Evolutionary conservation across 2,329 filamentous ascomycete genomes (phyloP).

Genomic region (Arthrobotrys sinensis): DNA sequence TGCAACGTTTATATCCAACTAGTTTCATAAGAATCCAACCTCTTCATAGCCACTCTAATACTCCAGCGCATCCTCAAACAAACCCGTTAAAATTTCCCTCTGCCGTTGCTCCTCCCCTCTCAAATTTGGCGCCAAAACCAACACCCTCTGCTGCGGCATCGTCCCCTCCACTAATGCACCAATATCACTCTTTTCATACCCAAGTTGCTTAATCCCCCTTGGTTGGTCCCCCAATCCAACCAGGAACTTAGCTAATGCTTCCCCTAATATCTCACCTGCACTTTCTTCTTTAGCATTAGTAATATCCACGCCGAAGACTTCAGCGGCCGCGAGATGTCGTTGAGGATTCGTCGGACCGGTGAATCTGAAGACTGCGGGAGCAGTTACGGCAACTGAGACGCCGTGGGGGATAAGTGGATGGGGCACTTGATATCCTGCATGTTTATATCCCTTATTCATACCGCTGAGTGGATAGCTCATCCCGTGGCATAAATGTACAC

Average conservation of each 20-base stretch:
- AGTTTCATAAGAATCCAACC: not conserved
- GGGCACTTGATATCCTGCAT: conserved; percentile 85
- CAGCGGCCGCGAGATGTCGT: conserved; percentile 88
- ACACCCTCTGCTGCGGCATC: conserved; percentile 88
- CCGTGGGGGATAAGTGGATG: conserved; percentile 92
- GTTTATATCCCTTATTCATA: conserved; percentile 87
- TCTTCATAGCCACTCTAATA: conserved; percentile 67
- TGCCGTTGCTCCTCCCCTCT: conserved; percentile 79
- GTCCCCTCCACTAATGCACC: conserved; percentile 93
- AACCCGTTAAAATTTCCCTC: conserved; percentile 77
- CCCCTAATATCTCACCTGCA: conserved; percentile 87
- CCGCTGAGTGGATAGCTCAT: conserved; percentile 99
- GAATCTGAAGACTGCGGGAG: conserved; percentile 93
- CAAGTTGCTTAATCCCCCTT: conserved; percentile 83
- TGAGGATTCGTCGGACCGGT: conserved; percentile 93
- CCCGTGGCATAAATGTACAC: conserved; percentile 89
- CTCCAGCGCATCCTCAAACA: conserved; percentile 78
- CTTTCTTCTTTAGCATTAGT: conserved; percentile 88
- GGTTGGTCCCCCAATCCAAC: conserved; percentile 91
- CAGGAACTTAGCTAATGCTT: conserved; percentile 86
- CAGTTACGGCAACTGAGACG: conserved; percentile 66
- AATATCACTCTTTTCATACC: conserved; percentile 82
- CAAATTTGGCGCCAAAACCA: conserved; percentile 90
- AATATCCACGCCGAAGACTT: conserved; percentile 91
- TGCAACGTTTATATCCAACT: too few species aligned